These are phyloP conservation scores for Mycosarcoma mackinlayi DNA, from an alignment of 1,284 basidiomycete genomes.

Conservation along the genomic window DNA sequence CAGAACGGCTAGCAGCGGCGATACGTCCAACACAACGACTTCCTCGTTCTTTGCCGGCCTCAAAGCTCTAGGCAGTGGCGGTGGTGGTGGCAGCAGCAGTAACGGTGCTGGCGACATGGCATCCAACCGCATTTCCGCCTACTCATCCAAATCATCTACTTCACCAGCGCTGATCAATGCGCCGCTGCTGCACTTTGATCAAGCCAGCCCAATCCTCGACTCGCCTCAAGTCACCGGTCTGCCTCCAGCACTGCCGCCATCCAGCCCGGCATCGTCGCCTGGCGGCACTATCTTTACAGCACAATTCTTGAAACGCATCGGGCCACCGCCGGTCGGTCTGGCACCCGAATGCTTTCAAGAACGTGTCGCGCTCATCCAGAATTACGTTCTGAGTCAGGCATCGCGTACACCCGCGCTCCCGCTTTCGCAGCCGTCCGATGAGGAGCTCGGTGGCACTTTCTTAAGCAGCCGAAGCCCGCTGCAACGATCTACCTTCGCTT, in stretches of 20 bases:
- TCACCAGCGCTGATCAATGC: neutral
- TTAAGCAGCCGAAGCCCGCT: neutral
- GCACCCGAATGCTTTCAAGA: constrained; percentile 6
- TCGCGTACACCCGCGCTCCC: neutral
- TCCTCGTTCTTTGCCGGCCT: neutral
- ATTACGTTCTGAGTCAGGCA: constrained; percentile 17
- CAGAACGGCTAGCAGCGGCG: constrained; percentile 3
- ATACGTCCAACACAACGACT: neutral
- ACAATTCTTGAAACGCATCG: constrained; percentile 32
- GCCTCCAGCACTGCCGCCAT: neutral
- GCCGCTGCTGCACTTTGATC: neutral
- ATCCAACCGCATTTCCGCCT: constrained; percentile 1
- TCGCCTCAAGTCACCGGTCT: constrained; percentile 17
- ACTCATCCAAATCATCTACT: neutral
- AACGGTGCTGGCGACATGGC: neutral
- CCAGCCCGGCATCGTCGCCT: neutral
- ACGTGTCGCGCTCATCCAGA: constrained; percentile 13
- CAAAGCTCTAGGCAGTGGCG: neutral
- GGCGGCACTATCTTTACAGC: constrained; percentile 2
- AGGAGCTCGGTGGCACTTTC: neutral
- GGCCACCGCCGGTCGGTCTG: constrained; percentile 33
- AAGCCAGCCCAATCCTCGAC: neutral
- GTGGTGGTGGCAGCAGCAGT: neutral
- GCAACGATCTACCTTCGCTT: constrained; percentile 12
- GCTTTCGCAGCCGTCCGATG: neutral